Evolutionary conservation across 179 eudicot genomes (phyloP).

Genomic region (Nepenthes alata): DNA sequence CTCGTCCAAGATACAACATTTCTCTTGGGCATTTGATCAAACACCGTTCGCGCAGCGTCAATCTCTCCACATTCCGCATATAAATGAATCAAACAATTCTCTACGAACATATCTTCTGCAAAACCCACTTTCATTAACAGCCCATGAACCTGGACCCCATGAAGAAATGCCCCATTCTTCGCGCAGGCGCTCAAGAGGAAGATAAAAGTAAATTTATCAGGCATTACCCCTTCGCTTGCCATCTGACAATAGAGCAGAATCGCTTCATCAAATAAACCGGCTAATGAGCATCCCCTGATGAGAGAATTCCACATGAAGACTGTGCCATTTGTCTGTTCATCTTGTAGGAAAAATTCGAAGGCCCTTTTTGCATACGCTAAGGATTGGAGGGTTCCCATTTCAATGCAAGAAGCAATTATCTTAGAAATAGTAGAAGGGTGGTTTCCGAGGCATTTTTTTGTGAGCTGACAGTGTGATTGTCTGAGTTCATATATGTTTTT

Average conservation of each 20-base stretch:
- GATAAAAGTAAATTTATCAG: conserved; percentile 63
- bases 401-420: too few species aligned
- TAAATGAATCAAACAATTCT: conserved; percentile 67
- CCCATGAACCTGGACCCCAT: conserved; percentile 64
- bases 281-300: too few species aligned
- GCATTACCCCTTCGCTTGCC: conserved; percentile 33
- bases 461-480: too few species aligned
- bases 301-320: too few species aligned
- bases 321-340: too few species aligned
- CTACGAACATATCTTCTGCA: conserved; percentile 47
- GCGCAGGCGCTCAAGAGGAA: conserved; percentile 55
- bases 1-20: conserved; percentile 78
- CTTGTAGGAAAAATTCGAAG: too few species aligned
- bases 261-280: conserved; percentile 6
- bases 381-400: too few species aligned
- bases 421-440: too few species aligned
- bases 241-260: conserved; percentile 18
- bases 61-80: conserved; percentile 61
- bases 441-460: too few species aligned
- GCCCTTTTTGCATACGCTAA: too few species aligned
- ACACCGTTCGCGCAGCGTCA: conserved; percentile 32
- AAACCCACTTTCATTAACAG: conserved; percentile 46
- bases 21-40: conserved; percentile 35
- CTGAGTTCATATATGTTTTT: too few species aligned
- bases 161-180: conserved; percentile 17